phyloP scores from a whole-genome alignment of 352 stramenopile species.

The Pythium coloratum region DNA sequence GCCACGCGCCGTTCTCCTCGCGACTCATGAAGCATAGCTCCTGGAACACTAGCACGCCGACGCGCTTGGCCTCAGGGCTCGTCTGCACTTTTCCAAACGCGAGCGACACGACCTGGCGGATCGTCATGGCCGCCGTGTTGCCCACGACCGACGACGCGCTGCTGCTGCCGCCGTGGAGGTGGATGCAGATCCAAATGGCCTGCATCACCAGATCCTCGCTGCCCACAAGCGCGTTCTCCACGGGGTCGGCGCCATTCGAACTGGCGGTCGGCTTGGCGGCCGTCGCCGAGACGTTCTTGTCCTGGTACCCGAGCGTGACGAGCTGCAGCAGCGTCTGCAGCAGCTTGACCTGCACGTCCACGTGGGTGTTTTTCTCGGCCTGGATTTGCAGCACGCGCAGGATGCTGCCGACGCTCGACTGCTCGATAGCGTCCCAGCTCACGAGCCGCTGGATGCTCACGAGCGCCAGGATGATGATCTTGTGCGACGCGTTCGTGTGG shows the following conservation, averaged over 20 bases:
- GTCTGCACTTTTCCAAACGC: slow-evolving; percentile 81
- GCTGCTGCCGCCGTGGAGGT: slow-evolving; percentile 73
- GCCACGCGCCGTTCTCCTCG: slow-evolving; percentile 80
- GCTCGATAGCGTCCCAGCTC: slow-evolving; percentile 94
- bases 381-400: slow-evolving; percentile 96
- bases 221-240: slow-evolving; percentile 54
- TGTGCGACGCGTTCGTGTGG: slow-evolving; percentile 94
- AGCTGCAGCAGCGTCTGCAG: slow-evolving; percentile 88
- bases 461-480: slow-evolving; percentile 94
- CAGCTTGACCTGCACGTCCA: slow-evolving; percentile 88
- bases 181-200: slow-evolving; percentile 87
- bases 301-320: slow-evolving; percentile 79
- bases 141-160: slow-evolving; percentile 76
- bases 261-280: neutral
- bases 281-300: slow-evolving; percentile 32
- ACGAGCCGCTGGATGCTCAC: slow-evolving; percentile 95
- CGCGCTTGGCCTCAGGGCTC: slow-evolving; percentile 68
- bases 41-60: slow-evolving; percentile 84
- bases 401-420: slow-evolving; percentile 94
- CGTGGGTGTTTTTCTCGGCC: slow-evolving; percentile 84
- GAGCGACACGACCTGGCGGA: slow-evolving; percentile 85
- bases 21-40: slow-evolving; percentile 86
- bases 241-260: neutral
- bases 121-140: slow-evolving; percentile 88
- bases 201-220: slow-evolving; percentile 88